Evolutionary conservation across 768 basidiomycete species (phyloP).

Genomic region (Strobilomyces dryophilus): DNA sequence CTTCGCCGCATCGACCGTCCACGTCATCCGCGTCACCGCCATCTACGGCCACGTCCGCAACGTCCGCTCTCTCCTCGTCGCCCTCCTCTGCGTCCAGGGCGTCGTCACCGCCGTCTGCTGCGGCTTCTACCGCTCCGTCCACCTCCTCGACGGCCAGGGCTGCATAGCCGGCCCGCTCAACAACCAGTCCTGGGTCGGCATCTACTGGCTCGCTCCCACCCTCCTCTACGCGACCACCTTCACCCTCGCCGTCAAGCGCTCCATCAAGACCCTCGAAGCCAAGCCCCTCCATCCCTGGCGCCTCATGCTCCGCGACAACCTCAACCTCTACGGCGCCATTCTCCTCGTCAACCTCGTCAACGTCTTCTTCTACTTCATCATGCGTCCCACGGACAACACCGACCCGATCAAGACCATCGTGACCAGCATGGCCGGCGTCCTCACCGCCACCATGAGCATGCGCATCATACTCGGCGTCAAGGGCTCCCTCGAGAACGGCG

Average conservation of each 20-base stretch:
- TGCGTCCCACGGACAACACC: conserved; percentile 51
- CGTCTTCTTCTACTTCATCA: conserved; percentile 84
- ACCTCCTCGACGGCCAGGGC: conserved; percentile 68
- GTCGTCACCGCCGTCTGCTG: conserved; percentile 71
- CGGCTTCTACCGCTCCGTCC: conserved; percentile 80
- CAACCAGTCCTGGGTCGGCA: conserved; percentile 65
- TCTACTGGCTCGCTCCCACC: conserved; percentile 82
- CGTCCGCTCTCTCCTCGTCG: conserved; percentile 52
- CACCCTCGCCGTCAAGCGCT: conserved; percentile 21
- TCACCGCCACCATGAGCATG: conserved; percentile 84
- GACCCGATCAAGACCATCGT: conserved; percentile 83
- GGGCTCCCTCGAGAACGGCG: conserved; percentile 69
- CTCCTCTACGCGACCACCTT: conserved; percentile 46
- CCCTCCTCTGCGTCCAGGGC: conserved; percentile 62
- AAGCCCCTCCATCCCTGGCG: conserved; percentile 72
- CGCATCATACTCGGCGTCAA: conserved; percentile 82
- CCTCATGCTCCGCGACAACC: conserved; percentile 84
- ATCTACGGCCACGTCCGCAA: conserved; percentile 61
- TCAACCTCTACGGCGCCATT: conserved; percentile 82
- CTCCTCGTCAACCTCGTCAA: conserved; percentile 79
- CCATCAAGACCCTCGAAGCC: conserved; percentile 19
- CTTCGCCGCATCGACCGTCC: conserved; percentile 63
- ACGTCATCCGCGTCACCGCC: conserved; percentile 75
- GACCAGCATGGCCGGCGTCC: conserved; percentile 81
- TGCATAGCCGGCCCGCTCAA: conserved; percentile 81